Percentiles rank a stretch among this genome's conserved stretches.
phyloP scores from a whole-genome alignment of 2,329 filamentous ascomycete genomes.

The Pseudogymnoascus sp. region DNA sequence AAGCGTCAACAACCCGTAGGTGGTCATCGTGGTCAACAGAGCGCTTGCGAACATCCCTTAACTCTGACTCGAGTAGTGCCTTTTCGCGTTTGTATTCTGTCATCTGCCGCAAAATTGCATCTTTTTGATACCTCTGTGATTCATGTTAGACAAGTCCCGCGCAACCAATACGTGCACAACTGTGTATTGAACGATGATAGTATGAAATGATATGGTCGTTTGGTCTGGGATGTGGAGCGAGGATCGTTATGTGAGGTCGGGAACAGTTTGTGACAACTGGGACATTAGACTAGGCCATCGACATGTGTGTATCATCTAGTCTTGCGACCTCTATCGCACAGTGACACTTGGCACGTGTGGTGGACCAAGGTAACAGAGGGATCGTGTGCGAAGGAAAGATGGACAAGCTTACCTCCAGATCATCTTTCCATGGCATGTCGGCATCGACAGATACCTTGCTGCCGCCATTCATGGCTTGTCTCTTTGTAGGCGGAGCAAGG shows the following conservation, averaged over 20 bases:
- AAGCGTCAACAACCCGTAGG: constrained; percentile 79
- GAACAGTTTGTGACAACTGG: constrained; percentile 6
- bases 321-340: constrained; percentile 12
- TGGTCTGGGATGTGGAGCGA: constrained; percentile 2
- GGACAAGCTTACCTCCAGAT: constrained; percentile 61
- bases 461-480: constrained; percentile 84
- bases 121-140: constrained; percentile 78
- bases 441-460: constrained; percentile 54
- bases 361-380: constrained; percentile 14
- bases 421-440: constrained; percentile 63
- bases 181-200: background rate
- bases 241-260: background rate
- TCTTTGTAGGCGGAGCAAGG: constrained; percentile 80
- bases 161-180: background rate
- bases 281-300: constrained; percentile 7
- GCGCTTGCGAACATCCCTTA: constrained; percentile 72
- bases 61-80: constrained; percentile 67
- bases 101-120: constrained; percentile 96
- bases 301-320: constrained; percentile 7
- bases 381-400: constrained; percentile 9
- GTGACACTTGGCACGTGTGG: constrained; percentile 16
- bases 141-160: constrained; percentile 1
- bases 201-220: background rate
- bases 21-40: constrained; percentile 86
- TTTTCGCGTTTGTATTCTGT: constrained; percentile 94